Evolutionary conservation across 352 stramenopile genomes (phyloP), one percentile per base, ranked within the genome.

Genomic region (Pythium rhizo-oryzae): DNA sequence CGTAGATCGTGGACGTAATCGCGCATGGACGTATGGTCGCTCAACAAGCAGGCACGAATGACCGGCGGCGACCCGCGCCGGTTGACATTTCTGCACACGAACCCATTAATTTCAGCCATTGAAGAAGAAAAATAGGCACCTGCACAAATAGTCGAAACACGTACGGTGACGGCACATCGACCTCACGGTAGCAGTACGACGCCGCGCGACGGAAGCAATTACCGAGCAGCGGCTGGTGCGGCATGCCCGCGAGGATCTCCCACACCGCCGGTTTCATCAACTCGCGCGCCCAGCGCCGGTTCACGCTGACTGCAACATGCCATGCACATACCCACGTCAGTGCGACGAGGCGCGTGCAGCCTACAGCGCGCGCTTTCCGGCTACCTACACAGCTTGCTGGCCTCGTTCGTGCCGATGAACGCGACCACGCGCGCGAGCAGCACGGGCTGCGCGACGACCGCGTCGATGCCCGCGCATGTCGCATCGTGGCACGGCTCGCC

Each of bases 181-280:
- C 74, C 69, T 96, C 89, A n/a, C 87, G 86, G 69, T 94, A 94
- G 71, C 82, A 91, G 62, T 96, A 96, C 56, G 85, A 94, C 15
- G 87, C 78, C 13, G 89, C 89, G 46, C 89, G 82, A 59, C 89
- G 87, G 67, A 96, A 96, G 69, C 86, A 93, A 52, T 90, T 94
- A 24, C 81, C 67, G 30, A 96, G 67, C 69, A 95, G 73, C 47
- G 89, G 89, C 66, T 91, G 75, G 46, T 90, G 82, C 11, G 89
- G 89, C 53, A 93, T 80, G n/a, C 76, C 76, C 18, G 87, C 84
- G 25, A 92, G 80, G 24, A 93, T 87, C 66, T 96, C 89, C 89
- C 89, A 96, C 47, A 94, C 75, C 3, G 75, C 72, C 0, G 89
- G 89, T 63, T 89, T 91, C 81, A 92, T 93, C 64, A 96, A 79